Evolutionary conservation across 345 rosid species (phyloP).

Genomic region (Noccaea bulbosa): DNA sequence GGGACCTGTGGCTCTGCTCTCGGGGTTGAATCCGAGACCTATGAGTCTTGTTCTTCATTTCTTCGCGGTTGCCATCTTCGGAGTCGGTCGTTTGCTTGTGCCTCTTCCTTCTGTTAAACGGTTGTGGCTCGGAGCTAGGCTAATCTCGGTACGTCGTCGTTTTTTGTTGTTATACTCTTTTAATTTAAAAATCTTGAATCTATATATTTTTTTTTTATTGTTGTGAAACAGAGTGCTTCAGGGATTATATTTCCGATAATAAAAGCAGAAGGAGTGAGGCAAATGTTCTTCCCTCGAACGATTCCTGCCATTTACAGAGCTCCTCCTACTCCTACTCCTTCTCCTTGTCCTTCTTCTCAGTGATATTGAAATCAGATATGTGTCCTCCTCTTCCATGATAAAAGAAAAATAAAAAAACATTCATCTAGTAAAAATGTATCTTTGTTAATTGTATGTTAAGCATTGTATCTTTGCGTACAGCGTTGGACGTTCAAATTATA

Average conservation of each 20-base stretch:
- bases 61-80: conserved; percentile 59
- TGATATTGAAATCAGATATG: conserved; percentile 11
- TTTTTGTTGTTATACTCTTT: background rate
- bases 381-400: background rate
- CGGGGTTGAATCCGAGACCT: conserved; percentile 60
- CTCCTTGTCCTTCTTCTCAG: background rate
- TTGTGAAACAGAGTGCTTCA: conserved; percentile 50
- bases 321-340: conserved; percentile 42
- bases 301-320: conserved; percentile 56
- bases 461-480: background rate
- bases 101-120: conserved; percentile 59
- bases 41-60: conserved; percentile 58
- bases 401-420: background rate
- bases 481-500: background rate
- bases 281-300: conserved; percentile 57
- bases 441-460: conserved; percentile 5
- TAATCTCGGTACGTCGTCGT: conserved; percentile 48
- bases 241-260: conserved; percentile 58
- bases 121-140: conserved; percentile 55
- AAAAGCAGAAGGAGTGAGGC: conserved; percentile 59
- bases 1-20: conserved; percentile 58
- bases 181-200: background rate
- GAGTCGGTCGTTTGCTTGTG: conserved; percentile 56
- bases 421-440: background rate
- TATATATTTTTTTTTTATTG: background rate